Evolutionary conservation across 2,329 filamentous ascomycete genomes (phyloP).

Genomic region (Pezicula rhizophila): DNA sequence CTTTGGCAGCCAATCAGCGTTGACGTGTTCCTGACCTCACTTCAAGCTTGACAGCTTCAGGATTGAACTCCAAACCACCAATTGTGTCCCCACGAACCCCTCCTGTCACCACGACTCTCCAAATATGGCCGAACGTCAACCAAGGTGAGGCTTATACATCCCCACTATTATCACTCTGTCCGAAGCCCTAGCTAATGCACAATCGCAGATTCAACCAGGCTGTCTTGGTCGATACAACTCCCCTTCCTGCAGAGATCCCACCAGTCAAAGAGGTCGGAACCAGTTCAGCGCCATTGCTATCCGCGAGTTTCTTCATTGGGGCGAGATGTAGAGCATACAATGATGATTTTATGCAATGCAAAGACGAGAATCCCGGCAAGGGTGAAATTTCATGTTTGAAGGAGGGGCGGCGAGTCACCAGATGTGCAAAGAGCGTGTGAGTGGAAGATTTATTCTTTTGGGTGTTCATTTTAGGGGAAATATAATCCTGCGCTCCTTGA

Average conservation of each 20-base stretch:
- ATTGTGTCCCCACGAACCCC: conserved; percentile 27
- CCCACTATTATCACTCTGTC: neutral
- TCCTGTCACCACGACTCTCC: conserved; percentile 7
- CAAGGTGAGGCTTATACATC: conserved; percentile 15
- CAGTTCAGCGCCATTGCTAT: conserved; percentile 86
- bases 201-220: conserved; percentile 82
- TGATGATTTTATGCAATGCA: conserved; percentile 99
- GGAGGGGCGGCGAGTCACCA: conserved; percentile 92
- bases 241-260: conserved; percentile 86
- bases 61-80: conserved; percentile 23
- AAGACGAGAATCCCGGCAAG: conserved; percentile 83
- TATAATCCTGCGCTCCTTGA: neutral
- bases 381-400: conserved; percentile 93
- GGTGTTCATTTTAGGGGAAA: neutral
- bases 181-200: neutral
- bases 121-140: conserved; percentile 25
- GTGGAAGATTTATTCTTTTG: conserved; percentile 33
- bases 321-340: conserved; percentile 92
- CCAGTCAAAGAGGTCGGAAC: conserved; percentile 90
- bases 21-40: conserved; percentile 22
- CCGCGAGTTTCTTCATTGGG: conserved; percentile 94
- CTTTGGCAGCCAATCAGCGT: conserved; percentile 18
- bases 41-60: conserved; percentile 18
- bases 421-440: conserved; percentile 94
- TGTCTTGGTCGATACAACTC: conserved; percentile 90